Percentiles rank a stretch among this genome's conserved stretches.
Conservation (phyloP, 257 asterid species). For the Plantago elongata region DNA sequence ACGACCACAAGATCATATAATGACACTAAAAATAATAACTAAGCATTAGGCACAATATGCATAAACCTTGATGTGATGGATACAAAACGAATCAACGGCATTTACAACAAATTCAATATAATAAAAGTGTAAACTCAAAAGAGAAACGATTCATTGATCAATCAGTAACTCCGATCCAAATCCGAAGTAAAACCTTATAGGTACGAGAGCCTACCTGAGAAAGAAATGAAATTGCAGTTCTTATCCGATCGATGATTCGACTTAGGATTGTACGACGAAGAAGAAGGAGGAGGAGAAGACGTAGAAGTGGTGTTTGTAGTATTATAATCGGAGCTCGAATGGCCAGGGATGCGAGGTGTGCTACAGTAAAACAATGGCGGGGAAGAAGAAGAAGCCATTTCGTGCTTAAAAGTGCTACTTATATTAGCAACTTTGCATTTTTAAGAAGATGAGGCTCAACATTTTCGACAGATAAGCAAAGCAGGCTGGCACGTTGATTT, state of each 20-base stretch:
- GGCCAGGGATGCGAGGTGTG: constrained; percentile 24
- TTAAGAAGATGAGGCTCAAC: too few species aligned
- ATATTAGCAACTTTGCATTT: constrained; percentile 17
- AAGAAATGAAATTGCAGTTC: constrained; percentile 21
- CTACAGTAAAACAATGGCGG: constrained; percentile 26
- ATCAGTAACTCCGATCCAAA: not conserved
- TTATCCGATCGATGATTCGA: constrained; percentile 19
- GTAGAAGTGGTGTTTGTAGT: constrained; percentile 13
- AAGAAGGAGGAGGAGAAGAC: constrained; percentile 23
- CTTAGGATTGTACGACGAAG: constrained; percentile 22
- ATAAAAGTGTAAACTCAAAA: not conserved
- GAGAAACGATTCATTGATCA: not conserved
- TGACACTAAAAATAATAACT: not conserved
- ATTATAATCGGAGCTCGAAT: constrained; percentile 21
- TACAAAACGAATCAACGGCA: not conserved
- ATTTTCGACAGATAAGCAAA: too few species aligned
- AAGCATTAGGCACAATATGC: not conserved
- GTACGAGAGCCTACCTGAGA: constrained; percentile 23
- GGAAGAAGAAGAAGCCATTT: constrained; percentile 29
- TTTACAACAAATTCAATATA: not conserved
- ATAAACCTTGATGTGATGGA: not conserved
- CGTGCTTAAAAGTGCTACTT: constrained; percentile 25
- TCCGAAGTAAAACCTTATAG: not conserved
- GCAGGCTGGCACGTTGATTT: too few species aligned
- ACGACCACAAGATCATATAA: not conserved